Evolutionary conservation across 2,329 filamentous ascomycete genomes (phyloP).

Genomic region (Colletotrichum horii): DNA sequence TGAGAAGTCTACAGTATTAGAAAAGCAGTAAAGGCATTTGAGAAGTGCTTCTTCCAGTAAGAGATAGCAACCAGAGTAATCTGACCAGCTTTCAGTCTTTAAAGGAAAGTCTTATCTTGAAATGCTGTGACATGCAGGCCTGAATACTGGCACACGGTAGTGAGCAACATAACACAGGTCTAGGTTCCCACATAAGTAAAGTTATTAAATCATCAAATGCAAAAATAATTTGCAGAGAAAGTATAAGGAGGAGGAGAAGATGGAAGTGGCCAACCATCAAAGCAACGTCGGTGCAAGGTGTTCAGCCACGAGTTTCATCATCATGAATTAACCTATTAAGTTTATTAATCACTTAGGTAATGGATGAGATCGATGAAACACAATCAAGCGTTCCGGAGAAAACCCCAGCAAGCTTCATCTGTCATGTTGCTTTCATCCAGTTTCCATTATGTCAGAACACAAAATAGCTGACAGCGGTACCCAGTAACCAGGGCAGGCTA

Average conservation of each 20-base stretch:
- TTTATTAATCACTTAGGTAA: not conserved
- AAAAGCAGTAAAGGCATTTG: not conserved
- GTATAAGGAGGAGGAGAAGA: not conserved
- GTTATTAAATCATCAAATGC: not conserved
- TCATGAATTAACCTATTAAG: not conserved
- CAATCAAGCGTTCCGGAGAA: not conserved
- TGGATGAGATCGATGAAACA: not conserved
- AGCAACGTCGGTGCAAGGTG: not conserved
- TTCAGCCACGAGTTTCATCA: not conserved
- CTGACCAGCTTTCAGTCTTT: rapidly evolving
- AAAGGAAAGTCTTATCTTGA: not conserved
- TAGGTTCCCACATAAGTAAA: not conserved
- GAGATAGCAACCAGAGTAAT: not conserved
- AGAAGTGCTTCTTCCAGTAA: not conserved
- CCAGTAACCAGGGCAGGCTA: not conserved
- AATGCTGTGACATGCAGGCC: not conserved
- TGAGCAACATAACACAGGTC: not conserved
- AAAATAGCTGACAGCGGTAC: not conserved
- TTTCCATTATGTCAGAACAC: not conserved
- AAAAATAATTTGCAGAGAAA: not conserved
- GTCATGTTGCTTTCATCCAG: not conserved
- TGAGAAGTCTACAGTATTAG: not conserved
- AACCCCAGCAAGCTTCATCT: not conserved
- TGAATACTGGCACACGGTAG: rapidly evolving
- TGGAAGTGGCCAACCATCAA: not conserved